Evolutionary conservation across 345 rosid species (phyloP).

Genomic region (Citrus unshiu): DNA sequence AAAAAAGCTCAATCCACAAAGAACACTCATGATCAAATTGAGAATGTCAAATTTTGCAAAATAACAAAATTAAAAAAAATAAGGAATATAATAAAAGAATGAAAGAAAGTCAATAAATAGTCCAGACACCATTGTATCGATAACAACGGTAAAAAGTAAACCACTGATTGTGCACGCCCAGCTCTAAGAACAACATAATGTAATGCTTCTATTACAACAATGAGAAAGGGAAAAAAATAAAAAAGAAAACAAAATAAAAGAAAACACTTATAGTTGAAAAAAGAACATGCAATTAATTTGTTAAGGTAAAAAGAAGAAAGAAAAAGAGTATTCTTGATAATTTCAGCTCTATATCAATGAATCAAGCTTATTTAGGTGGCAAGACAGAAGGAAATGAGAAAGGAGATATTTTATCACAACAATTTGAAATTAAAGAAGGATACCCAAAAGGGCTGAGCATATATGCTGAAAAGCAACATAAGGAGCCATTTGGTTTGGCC

Average conservation of each 20-base stretch:
- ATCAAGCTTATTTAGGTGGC: background rate
- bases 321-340: background rate
- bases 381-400: background rate
- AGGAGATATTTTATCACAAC: background rate
- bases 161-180: background rate
- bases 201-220: background rate
- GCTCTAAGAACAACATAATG: background rate
- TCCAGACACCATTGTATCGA: background rate
- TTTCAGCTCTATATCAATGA: background rate
- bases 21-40: background rate
- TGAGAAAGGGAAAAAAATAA: background rate
- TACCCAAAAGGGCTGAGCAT: slow-evolving; percentile 1
- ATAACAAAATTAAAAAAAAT: background rate
- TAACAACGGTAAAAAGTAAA: background rate
- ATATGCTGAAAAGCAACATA: slow-evolving; percentile 12
- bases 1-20: background rate
- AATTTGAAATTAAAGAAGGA: background rate
- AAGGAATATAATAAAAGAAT: background rate
- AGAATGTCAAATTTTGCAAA: background rate
- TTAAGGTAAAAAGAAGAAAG: background rate
- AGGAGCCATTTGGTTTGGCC: background rate
- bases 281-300: background rate
- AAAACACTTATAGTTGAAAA: background rate
- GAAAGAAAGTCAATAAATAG: background rate
- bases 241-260: too few species aligned